Evolutionary conservation across 352 stramenopile genomes (phyloP), one percentile per base, ranked within the genome.

Genomic region (Phytophthora sojae): DNA sequence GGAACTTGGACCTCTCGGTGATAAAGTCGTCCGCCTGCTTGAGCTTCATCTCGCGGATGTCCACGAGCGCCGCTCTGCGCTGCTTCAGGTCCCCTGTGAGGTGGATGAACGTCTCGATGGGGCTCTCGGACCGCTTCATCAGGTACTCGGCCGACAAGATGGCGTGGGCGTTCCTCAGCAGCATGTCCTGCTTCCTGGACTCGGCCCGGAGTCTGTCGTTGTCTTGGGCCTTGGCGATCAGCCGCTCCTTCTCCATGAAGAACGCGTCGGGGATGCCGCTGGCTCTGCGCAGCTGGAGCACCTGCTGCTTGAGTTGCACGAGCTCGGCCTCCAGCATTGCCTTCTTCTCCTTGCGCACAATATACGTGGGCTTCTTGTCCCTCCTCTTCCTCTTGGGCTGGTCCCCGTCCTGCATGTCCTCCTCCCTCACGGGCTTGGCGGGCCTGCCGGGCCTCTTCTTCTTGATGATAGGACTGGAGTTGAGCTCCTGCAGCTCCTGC

Each of bases 331-430:
- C 49, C 35, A 87, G 67, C 69, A 82, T 56, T 9, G 78, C 77
- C 61, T 85, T 85, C 69, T 83, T 82, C 68, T 87, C 80, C 74
- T 57, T 67, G 17, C 74, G 74, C 29, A 81, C 70, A 50, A 81
- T 76, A 49, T 81, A 81, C 55, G 74, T 81, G 3, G 74, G 74
- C 25, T 81, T 81, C 62, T 81, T 81, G 52, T 76, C 72, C 2
- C 70, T 44, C 25, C 55, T 49, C 50, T 73, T 81, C 12, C 51
- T 42, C 26, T 62, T 77, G 0, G 49, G 30, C 25, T 17, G 21
- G 21, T 59, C 51, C 14, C 29, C 60, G 4, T 42, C 35, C 29
- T 35, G 29, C 29, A 35, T 6, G 14, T 42, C 45, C 29, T 69
- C 51, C 3, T 64, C 65, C 15, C 57, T 57, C 4, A 35, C 35